phyloP scores from a whole-genome alignment of 192 early-diverging fungal genomes.

The Coemansia sp. region DNA sequence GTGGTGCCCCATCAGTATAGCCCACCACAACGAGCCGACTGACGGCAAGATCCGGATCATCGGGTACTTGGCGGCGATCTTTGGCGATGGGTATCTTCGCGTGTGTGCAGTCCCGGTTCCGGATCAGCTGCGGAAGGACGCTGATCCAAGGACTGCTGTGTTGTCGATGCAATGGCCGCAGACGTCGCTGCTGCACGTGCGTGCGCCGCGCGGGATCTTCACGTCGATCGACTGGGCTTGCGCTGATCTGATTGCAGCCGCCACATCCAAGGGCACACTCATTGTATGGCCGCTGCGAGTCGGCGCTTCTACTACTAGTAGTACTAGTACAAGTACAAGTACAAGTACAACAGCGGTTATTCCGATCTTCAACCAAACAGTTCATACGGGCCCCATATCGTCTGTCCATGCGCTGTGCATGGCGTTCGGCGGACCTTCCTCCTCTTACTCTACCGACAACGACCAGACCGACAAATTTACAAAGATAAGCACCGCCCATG shows the following conservation, averaged over 20 bases:
- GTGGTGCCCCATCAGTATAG: slow-evolving; percentile 43
- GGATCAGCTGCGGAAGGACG: neutral
- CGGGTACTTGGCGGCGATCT: slow-evolving; percentile 33
- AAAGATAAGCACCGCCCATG: slow-evolving; percentile 1
- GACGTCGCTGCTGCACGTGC: slow-evolving; percentile 24
- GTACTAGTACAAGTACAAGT: neutral
- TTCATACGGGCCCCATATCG: slow-evolving; percentile 16
- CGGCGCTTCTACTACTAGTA: too few species aligned
- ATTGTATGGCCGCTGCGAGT: slow-evolving; percentile 21
- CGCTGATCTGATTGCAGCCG: slow-evolving; percentile 30
- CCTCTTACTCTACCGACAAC: neutral
- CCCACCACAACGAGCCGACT: neutral
- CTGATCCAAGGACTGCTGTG: neutral
- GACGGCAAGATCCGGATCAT: slow-evolving; percentile 4
- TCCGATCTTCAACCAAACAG: slow-evolving; percentile 20
- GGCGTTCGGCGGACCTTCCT: too few species aligned
- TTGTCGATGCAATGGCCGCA: slow-evolving; percentile 31
- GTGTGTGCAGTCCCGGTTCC: slow-evolving; percentile 30
- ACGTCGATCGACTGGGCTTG: slow-evolving; percentile 35
- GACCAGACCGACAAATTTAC: slow-evolving; percentile 7
- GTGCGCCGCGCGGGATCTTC: slow-evolving; percentile 25
- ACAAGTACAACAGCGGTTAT: neutral
- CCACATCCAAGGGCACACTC: slow-evolving; percentile 27
- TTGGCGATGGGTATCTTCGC: slow-evolving; percentile 46
- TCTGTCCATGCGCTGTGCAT: neutral